phyloP scores from a whole-genome alignment of 2,329 filamentous ascomycete species.

The Exophiala mesophila region DNA sequence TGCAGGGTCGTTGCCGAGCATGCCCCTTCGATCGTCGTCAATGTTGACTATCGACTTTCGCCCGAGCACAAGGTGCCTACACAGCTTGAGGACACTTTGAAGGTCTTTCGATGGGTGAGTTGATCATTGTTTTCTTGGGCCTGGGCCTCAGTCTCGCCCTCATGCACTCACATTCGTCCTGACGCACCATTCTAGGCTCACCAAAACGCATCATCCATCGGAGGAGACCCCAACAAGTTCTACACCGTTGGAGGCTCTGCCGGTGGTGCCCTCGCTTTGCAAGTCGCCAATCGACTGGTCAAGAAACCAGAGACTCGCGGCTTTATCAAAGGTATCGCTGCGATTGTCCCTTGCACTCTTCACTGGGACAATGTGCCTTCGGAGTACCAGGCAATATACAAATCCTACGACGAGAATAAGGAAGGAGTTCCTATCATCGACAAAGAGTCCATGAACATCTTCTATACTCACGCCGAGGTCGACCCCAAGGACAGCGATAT shows the following conservation, averaged over 20 bases:
- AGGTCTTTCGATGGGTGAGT: slow-evolving; percentile 23
- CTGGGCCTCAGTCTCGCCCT: too few relatives aligned
- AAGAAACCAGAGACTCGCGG: slow-evolving; percentile 32
- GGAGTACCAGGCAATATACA: slow-evolving; percentile 33
- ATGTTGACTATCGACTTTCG: slow-evolving; percentile 33
- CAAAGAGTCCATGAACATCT: slow-evolving; percentile 20
- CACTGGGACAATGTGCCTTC: slow-evolving; percentile 36
- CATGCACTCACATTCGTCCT: too few relatives aligned
- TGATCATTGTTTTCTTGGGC: too few relatives aligned
- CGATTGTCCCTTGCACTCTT: slow-evolving; percentile 34
- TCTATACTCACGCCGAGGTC: slow-evolving; percentile 17
- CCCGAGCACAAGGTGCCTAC: slow-evolving; percentile 24
- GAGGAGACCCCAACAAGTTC: slow-evolving; percentile 28
- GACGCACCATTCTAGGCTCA: too few relatives aligned
- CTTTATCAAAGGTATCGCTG: slow-evolving; percentile 36
- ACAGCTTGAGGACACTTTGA: slow-evolving; percentile 22
- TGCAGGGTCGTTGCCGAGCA: slow-evolving; percentile 31
- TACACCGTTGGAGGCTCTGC: slow-evolving; percentile 37
- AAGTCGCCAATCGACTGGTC: slow-evolving; percentile 34
- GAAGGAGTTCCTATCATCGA: slow-evolving; percentile 34
- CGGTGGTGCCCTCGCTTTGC: slow-evolving; percentile 36
- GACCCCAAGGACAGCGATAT: slow-evolving; percentile 19
- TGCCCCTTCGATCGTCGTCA: slow-evolving; percentile 32
- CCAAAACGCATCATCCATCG: slow-evolving; percentile 20
- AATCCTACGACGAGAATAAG: slow-evolving; percentile 34